Base-by-base conservation (phyloP, 352 stramenopile genomes). In the Phytophthora vignae region DNA sequence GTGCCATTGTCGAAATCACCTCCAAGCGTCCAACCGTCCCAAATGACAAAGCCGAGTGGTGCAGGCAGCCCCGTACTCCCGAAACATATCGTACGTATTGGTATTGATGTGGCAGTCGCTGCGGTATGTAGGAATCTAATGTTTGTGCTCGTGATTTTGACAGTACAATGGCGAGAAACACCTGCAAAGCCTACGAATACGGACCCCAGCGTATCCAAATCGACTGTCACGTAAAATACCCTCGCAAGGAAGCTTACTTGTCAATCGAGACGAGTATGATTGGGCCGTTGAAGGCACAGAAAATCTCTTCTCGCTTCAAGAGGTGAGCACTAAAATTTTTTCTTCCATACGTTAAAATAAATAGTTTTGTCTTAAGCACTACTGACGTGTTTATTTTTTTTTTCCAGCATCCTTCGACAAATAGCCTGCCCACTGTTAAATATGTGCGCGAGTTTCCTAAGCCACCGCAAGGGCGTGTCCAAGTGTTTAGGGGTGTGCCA, bases 371-470 rank as follows among this genome's bases (percentile, higher is more conserved):
- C 36, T 14, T 17, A 44, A 44, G 36, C 25, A 29, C 25, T 6
- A 17, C 36, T 44, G 12, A 44, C 36, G 36, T n/a, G 5, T n/a
- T n/a, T n/a, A n/a, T 44, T 44, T 52, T 9, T 22, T 21, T 4
- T 21, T 11, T 22, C 14, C 38, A 55, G 8, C 48, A 53, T 9
- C n/a, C 17, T 9, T 55, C 40, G 5, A 22, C 64, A 64, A 58
- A 29, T n/a, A 77, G 46, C 15, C 42, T 72, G 31, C 63, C 61
- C 11, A 64, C 55, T 14, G 64, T 82, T 3, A 78, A 81, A 19
- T 90, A 90, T 49, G 48, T 83, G 27, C 79, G 78, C 2, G 83
- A 91, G 64, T 91, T 88, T 58, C 69, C 81, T 8, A 85, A 67
- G 40, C 71, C 73, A 25, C 60, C 81, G 2, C 59, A 31, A 12